Evolutionary conservation across 2,329 filamentous ascomycete genomes (phyloP).

Genomic region (Colletotrichum ledebouriae): DNA sequence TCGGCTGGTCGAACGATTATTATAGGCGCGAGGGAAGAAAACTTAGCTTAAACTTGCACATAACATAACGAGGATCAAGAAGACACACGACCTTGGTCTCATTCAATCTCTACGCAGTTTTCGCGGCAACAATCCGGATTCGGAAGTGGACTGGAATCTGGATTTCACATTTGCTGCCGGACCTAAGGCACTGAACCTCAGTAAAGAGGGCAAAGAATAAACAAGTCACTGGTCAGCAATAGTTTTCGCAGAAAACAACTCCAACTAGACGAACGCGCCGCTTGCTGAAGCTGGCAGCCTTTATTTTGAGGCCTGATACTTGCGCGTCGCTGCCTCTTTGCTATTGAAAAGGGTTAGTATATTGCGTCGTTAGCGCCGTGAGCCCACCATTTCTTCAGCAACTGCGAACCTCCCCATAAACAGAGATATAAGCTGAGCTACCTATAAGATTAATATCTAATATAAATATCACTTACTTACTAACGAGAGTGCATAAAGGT

Average conservation of each 20-base stretch:
- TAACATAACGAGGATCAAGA: neutral
- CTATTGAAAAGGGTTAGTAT: neutral
- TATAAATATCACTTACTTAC: neutral
- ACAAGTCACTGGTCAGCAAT: neutral
- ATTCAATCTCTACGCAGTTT: neutral
- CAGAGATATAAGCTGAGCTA: neutral
- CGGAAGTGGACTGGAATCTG: neutral
- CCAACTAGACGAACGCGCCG: neutral
- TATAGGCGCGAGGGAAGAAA: neutral
- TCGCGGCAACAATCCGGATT: neutral
- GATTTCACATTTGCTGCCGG: neutral
- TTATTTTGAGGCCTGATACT: neutral
- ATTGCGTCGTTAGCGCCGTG: neutral
- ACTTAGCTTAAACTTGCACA: neutral
- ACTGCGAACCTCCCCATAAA: neutral
- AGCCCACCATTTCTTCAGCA: neutral
- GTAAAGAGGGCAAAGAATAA: neutral
- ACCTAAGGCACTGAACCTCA: neutral
- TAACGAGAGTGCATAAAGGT: too few relatives aligned
- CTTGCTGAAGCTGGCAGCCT: neutral
- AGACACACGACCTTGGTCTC: neutral
- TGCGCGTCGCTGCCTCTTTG: neutral
- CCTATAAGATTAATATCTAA: neutral
- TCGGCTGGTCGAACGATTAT: neutral
- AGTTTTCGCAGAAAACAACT: neutral